A percentile compares a stretch with the other conserved stretches of the same genome.
These are phyloP conservation scores for Aspergillus baeticus DNA, from an alignment of 495 filamentous ascomycete genomes.

Conservation along the genomic window DNA sequence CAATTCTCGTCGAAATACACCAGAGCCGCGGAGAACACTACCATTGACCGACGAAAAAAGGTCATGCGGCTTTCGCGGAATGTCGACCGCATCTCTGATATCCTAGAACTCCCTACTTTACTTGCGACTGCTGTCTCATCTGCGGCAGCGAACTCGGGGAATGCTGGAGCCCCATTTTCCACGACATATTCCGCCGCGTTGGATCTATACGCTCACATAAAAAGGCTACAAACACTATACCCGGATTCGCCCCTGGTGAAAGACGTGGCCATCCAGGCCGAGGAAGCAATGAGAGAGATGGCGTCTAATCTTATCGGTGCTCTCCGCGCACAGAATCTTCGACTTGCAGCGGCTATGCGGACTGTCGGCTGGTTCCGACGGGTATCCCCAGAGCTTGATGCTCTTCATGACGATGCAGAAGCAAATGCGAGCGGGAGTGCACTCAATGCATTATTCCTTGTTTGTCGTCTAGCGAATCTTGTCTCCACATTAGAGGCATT, in stretches of 20 bases:
- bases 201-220: slow-evolving; percentile 92
- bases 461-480: slow-evolving; percentile 80
- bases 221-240: slow-evolving; percentile 79
- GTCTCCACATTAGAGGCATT: slow-evolving; percentile 78
- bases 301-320: slow-evolving; percentile 77
- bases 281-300: slow-evolving; percentile 87
- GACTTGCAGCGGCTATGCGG: slow-evolving; percentile 87
- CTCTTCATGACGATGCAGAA: slow-evolving; percentile 38
- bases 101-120: slow-evolving; percentile 86
- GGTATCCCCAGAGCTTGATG: slow-evolving; percentile 76
- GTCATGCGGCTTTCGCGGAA: slow-evolving; percentile 86
- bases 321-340: slow-evolving; percentile 74
- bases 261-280: slow-evolving; percentile 73
- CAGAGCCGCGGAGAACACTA: slow-evolving; percentile 67
- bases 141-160: slow-evolving; percentile 47
- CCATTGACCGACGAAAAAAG: slow-evolving; percentile 73
- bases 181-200: slow-evolving; percentile 87
- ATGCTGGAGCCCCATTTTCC: slow-evolving; percentile 47
- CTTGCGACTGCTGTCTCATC: slow-evolving; percentile 73
- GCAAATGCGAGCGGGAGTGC: slow-evolving; percentile 54
- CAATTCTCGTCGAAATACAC: slow-evolving; percentile 82
- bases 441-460: slow-evolving; percentile 81
- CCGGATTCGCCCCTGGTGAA: slow-evolving; percentile 71
- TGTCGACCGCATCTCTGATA: slow-evolving; percentile 84
- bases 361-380: slow-evolving; percentile 90